Percentiles rank a stretch among this genome's conserved stretches.
Evolutionary conservation across 2,329 filamentous ascomycete species (phyloP).

Genomic region (Phaeosphaeriaceae sp.): DNA sequence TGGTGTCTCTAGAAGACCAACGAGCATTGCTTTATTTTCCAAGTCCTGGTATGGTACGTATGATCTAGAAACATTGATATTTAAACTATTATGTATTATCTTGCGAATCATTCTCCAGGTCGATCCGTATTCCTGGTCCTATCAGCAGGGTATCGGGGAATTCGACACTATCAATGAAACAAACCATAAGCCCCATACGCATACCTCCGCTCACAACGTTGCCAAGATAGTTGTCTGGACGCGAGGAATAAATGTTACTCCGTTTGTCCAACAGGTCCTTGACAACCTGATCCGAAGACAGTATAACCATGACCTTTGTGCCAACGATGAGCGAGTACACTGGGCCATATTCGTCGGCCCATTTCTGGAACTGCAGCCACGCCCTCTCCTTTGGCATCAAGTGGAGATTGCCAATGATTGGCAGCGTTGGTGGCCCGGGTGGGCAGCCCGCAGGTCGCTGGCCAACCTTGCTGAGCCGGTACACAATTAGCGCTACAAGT

Average conservation of each 20-base stretch:
- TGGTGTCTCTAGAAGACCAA: constrained; percentile 55
- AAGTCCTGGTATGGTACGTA: constrained; percentile 61
- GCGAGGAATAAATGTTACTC: constrained; percentile 58
- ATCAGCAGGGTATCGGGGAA: background rate
- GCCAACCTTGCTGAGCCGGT: constrained; percentile 21
- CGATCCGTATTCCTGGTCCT: constrained; percentile 17
- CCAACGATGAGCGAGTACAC: constrained; percentile 61
- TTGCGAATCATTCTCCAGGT: constrained; percentile 27
- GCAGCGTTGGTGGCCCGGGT: constrained; percentile 60
- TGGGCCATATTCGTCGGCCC: constrained; percentile 60
- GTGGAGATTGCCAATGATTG: constrained; percentile 60
- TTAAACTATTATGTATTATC: constrained; percentile 26
- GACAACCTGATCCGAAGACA: constrained; percentile 54
- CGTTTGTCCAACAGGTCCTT: constrained; percentile 61
- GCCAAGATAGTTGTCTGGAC: constrained; percentile 43
- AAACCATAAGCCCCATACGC: constrained; percentile 22
- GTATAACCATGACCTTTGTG: constrained; percentile 55
- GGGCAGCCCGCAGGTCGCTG: constrained; percentile 50
- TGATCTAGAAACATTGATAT: constrained; percentile 22
- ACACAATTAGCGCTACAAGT: constrained; percentile 1
- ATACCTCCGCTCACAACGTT: constrained; percentile 13
- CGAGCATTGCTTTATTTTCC: constrained; percentile 62
- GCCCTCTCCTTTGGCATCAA: constrained; percentile 52
- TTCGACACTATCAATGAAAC: background rate
- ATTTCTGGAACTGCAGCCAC: constrained; percentile 59